Base-by-base conservation (phyloP, 305 asterid species). In the Stenogyne calaminthoides region DNA sequence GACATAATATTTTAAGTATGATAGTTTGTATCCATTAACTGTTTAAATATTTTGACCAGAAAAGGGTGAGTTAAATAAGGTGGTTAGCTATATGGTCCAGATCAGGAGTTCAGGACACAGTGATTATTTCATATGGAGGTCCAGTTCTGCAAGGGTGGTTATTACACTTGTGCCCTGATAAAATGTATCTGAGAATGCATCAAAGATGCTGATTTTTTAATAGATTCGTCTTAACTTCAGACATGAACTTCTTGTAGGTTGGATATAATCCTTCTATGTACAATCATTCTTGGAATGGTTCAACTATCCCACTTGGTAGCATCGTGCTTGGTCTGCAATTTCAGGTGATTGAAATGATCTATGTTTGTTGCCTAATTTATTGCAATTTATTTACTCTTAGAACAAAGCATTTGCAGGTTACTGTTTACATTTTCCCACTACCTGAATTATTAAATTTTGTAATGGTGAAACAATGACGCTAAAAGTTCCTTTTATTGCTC, bases 341-440 rank as follows among this genome's bases (percentile, higher is more conserved):
- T 47, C 69, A 16, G 69, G 46, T 10, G 32, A 60, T 39, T 56
- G 54, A 14, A 16, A n/a, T 20, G 66, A 16, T 15, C 22, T 52
- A 46, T n/a, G 18, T 59, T 22, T 70, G 71, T 34, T 37, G 46
- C 52, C 63, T 77, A 42, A 15, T 57, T 67, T 64, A 12, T 20
- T 27, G 46, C 32, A 71, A 56, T 59, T 61, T 39, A 20, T 73
- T 61, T 72, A 19, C 63, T 54, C 44, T 18, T 40, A 3, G 68
- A 18, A 52, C 58, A 52, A 7, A 52, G 5, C 8, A 52, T 52
- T 19, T 52, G 12, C 27, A 16, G 58, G 58, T 52, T 52, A 52
- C 12, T 52, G 10, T 52, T 2, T 52, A 52, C 58, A 16, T 12
- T 52, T 51, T 7, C 5, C 7, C 22, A 52, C 58, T 52, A 18